Evolutionary conservation across 345 rosid species (phyloP).

Genomic region (Boechera stricta): DNA sequence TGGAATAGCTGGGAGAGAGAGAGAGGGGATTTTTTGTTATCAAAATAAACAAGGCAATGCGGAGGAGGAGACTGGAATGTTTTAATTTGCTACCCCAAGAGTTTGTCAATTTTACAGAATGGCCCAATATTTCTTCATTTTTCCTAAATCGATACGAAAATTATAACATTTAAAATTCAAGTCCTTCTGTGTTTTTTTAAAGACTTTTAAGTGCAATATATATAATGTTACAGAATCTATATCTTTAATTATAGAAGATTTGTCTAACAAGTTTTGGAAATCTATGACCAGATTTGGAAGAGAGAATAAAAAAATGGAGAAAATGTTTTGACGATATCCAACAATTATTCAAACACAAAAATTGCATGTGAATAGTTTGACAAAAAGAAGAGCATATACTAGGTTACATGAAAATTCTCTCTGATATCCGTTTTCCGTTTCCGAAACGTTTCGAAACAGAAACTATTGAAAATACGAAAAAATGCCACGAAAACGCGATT

Average conservation of each 20-base stretch:
- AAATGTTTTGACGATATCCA: not conserved
- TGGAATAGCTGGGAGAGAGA: conserved; percentile 8
- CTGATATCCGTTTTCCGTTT: too few species aligned
- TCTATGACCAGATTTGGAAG: not conserved
- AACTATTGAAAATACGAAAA: too few species aligned
- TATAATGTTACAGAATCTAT: too few species aligned
- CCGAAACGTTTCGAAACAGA: too few species aligned
- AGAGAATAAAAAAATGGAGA: not conserved
- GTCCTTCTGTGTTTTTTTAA: not conserved
- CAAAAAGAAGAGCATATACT: too few species aligned
- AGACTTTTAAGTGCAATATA: too few species aligned
- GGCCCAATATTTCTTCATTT: not conserved
- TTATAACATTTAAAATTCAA: not conserved
- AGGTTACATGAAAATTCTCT: too few species aligned
- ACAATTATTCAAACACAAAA: too few species aligned
- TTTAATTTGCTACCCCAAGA: conserved; percentile 17
- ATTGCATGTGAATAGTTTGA: too few species aligned
- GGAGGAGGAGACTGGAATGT: conserved; percentile 32
- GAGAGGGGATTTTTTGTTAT: conserved; percentile 14
- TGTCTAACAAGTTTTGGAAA: not conserved
- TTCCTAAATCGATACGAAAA: not conserved
- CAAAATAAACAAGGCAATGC: conserved; percentile 7
- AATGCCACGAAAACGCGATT: too few species aligned
- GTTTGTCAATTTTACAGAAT: not conserved
- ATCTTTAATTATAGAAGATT: too few species aligned